Base-by-base conservation (phyloP, 371 early-diverging fungal genomes). In the Blakeslea trispora region DNA sequence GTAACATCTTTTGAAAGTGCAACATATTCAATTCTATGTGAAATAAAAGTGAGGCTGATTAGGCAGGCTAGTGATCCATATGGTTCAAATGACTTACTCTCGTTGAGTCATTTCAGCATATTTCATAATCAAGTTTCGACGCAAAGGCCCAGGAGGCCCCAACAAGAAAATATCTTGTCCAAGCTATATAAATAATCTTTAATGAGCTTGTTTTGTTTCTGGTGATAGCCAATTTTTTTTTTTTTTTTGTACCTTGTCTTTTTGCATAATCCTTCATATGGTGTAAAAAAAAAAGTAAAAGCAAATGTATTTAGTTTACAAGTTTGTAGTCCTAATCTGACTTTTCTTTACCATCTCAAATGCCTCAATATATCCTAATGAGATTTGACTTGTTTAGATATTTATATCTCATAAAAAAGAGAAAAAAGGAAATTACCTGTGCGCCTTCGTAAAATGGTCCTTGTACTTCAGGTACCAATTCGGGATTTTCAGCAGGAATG, bases 121-220 rank as follows among this genome's bases (percentile, higher is more conserved):
- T 71, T 85, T 85, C 77, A 88, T 78, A 1, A 87, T 83, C 24
- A 91, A 67, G 17, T 79, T 71, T 39, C 91, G 81, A 52, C 88
- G 88, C 32, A 88, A 74, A 31, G 83, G 81, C 10, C 90, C 91
- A 11, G 92, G 92, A 43, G 89, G 89, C 69, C 91, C 93, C 31
- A 91, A 79, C 51, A 93, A 77, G 62, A 93, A 92, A 59, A 91
- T 87, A 62, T 93, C 93, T 81, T 93, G 93, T 6, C 87, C 81
- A 19, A 92, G 75, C 77, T 75, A 67, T 28, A n/a, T n/a, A n/a
- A n/a, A n/a, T n/a, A n/a, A n/a, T n/a, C n/a, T n/a, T n/a, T n/a
- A n/a, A n/a, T n/a, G n/a, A n/a, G n/a, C n/a, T n/a, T n/a, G n/a
- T n/a, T n/a, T n/a, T n/a, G n/a, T n/a, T n/a, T n/a, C n/a, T n/a